Evolutionary conservation across 2,329 filamentous ascomycete species (phyloP).

Genomic region (Aplosporella prunicola): DNA sequence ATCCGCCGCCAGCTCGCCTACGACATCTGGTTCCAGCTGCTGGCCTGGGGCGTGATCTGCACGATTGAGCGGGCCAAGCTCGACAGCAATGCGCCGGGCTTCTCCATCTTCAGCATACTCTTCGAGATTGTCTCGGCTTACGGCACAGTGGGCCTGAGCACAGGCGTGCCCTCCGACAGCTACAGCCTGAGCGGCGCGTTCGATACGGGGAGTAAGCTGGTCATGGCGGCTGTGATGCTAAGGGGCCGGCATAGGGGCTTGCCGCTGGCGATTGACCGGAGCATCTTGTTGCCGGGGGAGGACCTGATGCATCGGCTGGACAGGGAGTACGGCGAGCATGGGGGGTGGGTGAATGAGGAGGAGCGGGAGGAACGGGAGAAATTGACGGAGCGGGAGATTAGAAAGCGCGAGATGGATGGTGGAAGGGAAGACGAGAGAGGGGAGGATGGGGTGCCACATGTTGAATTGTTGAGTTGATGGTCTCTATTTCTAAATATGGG

Average conservation of each 20-base stretch:
- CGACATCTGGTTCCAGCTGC: constrained; percentile 57
- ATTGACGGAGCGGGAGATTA: no score
- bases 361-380: no score
- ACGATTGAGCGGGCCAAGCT: constrained; percentile 52
- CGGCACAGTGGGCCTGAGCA: constrained; percentile 52
- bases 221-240: constrained; percentile 49
- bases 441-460: no score
- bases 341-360: constrained; percentile 9
- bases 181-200: constrained; percentile 49
- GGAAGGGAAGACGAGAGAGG: no score
- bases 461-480: no score
- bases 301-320: constrained; percentile 27
- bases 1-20: constrained; percentile 56
- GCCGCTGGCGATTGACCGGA: constrained; percentile 23
- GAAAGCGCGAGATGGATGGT: no score
- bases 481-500: no score
- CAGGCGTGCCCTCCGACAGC: constrained; percentile 44
- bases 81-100: constrained; percentile 25
- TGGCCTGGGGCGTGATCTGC: constrained; percentile 51
- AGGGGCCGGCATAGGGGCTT: constrained; percentile 22
- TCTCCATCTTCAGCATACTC: constrained; percentile 26
- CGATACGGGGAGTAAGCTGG: constrained; percentile 48
- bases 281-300: constrained; percentile 23
- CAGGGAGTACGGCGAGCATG: constrained; percentile 16
- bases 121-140: constrained; percentile 52